Evolutionary conservation across 2,329 filamentous ascomycete genomes (phyloP).

Genomic region (Juglanconis oblonga): DNA sequence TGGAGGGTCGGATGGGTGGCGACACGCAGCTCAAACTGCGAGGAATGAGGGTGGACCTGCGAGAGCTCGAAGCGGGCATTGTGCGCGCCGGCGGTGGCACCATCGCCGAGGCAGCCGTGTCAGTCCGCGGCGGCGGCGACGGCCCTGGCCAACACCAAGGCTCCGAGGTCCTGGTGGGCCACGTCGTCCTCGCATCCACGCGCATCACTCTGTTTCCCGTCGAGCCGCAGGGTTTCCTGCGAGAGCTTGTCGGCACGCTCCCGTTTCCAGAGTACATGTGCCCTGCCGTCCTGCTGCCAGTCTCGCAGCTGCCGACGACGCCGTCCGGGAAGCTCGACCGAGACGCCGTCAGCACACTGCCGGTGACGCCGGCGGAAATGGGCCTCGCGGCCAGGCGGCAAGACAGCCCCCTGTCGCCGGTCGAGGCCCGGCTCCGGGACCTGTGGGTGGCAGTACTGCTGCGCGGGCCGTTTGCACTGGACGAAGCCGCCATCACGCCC

Average conservation of each 20-base stretch:
- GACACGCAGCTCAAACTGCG: constrained; percentile 45
- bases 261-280: constrained; percentile 34
- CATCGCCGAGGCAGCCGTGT: constrained; percentile 1
- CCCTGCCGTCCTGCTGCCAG: constrained; percentile 26
- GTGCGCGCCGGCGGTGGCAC: background rate
- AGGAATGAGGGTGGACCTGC: constrained; percentile 29
- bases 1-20: constrained; percentile 36
- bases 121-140: background rate
- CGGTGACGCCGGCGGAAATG: constrained; percentile 8
- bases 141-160: too few species aligned
- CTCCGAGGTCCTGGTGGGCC: constrained; percentile 2
- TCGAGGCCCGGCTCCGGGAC: too few species aligned
- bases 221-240: constrained; percentile 8
- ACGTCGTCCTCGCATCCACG: constrained; percentile 2
- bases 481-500: constrained; percentile 14
- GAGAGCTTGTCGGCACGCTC: constrained; percentile 18
- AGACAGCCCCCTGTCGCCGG: too few species aligned
- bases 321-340: constrained; percentile 32
- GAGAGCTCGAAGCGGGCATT: constrained; percentile 25
- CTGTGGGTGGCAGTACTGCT: too few species aligned
- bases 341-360: constrained; percentile 15
- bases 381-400: too few species aligned
- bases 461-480: too few species aligned
- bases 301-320: constrained; percentile 30
- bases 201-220: background rate